Base-by-base conservation (phyloP, 345 rosid genomes). In the Lagerstroemia speciosa region DNA sequence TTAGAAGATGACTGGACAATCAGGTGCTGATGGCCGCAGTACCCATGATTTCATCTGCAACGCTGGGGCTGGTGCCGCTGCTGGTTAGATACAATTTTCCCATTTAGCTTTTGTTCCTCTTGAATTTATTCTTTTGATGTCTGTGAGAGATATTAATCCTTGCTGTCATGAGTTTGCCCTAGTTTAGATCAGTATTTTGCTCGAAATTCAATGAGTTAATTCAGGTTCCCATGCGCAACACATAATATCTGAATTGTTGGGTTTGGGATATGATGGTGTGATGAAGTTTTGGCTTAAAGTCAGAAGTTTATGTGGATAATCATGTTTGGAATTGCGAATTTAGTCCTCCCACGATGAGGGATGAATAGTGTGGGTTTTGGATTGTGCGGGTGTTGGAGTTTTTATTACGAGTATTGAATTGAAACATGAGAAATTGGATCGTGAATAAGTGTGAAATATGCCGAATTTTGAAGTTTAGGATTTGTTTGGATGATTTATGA, bases 51-150 rank as follows among this genome's bases (percentile, higher is more conserved):
- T 73, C 7, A 55, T 82, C 11, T 75, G 78, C 77, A 80, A 88
- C 75, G 99, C 86, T 64, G 85, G 79, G 12, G 87, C 99, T 52
- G 97, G 99, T 67, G 99, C 96, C 45, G 77, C 95, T 22, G 97
- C 97, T 32, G 97, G 99, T 94, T 9, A 70, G 84, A 71, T 72
- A 20, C 17, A 20, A 48, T 48, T 48, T 48, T 22, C 55, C 26
- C n/a, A 8, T 48, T 48, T 48, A 48, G 55, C 55, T 58, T 14
- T 58, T 30, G 6, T n/a, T 30, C 2, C 61, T 27, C 63, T 58
- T 26, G 33, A 9, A 14, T 29, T 14, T 58, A 19, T 58, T 26
- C 16, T 12, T 30, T 14, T 53, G 60, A 53, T 53, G 60, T 5
- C 12, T 53, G 14, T n/a, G 60, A 24, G 60, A 22, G 34, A 30